Percentiles rank a stretch among this genome's conserved stretches.
Conservation (phyloP, 306 rosid species). For the Urtica urens region DNA sequence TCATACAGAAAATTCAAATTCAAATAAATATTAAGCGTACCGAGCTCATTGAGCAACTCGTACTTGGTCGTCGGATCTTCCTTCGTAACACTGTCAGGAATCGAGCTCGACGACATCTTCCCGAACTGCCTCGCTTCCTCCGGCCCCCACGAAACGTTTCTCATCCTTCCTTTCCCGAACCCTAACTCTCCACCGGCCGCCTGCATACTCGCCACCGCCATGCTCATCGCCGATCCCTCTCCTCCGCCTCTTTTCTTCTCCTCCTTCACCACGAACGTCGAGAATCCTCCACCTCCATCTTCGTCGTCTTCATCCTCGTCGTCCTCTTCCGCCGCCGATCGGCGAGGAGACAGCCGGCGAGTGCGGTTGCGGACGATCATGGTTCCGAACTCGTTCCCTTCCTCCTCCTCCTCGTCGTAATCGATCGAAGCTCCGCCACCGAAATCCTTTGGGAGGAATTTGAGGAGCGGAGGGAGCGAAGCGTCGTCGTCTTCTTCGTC, state of each 20-base stretch:
- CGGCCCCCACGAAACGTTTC: constrained; percentile 43
- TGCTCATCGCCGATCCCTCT: constrained; percentile 54
- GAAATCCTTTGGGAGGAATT: constrained; percentile 87
- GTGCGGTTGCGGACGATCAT: constrained; percentile 37
- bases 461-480: constrained; percentile 87
- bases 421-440: constrained; percentile 85
- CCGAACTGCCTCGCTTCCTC: constrained; percentile 45
- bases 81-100: constrained; percentile 76
- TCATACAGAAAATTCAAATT: no score
- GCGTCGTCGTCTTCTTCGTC: constrained; percentile 61
- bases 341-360: not conserved
- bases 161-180: constrained; percentile 66
- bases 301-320: constrained; percentile 23
- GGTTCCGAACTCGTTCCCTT: constrained; percentile 63
- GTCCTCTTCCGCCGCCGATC: constrained; percentile 16
- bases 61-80: constrained; percentile 88
- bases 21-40: no score
- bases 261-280: constrained; percentile 69
- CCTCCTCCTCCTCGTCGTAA: constrained; percentile 51
- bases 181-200: constrained; percentile 60
- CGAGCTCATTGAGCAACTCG: constrained; percentile 93
- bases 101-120: constrained; percentile 79
- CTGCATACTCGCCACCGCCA: constrained; percentile 93
- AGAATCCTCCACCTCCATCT: constrained; percentile 36
- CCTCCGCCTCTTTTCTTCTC: constrained; percentile 38